Evolutionary conservation across 1,139 yeast genomes (phyloP), one percentile per base, ranked within the genome.

Genomic region (Blastobotrys malaysiensis): DNA sequence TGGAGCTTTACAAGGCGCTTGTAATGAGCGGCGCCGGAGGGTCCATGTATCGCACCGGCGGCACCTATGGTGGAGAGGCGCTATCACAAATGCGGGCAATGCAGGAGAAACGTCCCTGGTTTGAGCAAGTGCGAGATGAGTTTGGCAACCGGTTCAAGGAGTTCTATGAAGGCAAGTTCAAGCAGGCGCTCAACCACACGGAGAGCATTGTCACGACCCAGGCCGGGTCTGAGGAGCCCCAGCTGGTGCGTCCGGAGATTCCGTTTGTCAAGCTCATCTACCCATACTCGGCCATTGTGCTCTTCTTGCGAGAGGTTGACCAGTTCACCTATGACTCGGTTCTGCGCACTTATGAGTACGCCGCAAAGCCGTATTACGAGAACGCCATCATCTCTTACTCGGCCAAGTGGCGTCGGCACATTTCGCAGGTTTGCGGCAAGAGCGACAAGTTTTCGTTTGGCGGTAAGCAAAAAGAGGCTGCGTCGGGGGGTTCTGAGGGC

Each of bases 71-170:
- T 9, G 71, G 68, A 19, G 78, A 74, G 46, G 80, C 80, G 57
- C 69, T 87, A 58, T 84, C 88, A 48, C 76, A 80, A 13, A 86
- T 89, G 89, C 76, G 77, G 58, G 96, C 96, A 0, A 73, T 89
- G 57, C 79, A 77, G 59, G 93, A 88, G 64, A 84, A 86, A 65
- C 79, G 83, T 54, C 73, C 75, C 14, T 77, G 76, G 11, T 88
- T 86, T 63, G 88, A 85, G 61, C 68, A 73, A 31, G 84, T 84
- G 0, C 78, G 86, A 0, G 63, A 69, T 1, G 72, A 74, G 6
- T 87, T 89, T 63, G 70, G 82, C 46, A 63, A 67, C 9, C 77
- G 80, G 57, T 78, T 85, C 59, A 76, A 70, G 36, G 61, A 59
- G 1, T 83, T 78, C 53, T 65, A 85, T 49, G 73, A 74, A 49